phyloP scores from a whole-genome alignment of 768 basidiomycete genomes.

The Solioccasus polychromus region DNA sequence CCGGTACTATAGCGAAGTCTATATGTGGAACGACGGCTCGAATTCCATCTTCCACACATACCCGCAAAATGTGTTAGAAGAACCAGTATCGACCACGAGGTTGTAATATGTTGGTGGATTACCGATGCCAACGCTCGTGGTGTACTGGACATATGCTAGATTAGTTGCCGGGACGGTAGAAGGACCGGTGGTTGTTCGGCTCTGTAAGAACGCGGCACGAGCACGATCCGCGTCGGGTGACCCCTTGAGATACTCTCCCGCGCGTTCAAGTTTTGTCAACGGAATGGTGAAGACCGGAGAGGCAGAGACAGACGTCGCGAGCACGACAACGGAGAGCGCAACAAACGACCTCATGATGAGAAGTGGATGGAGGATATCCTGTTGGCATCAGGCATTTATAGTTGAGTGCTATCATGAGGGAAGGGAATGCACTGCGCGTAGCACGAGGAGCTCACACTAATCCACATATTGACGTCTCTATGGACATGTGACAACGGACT shows the following conservation, averaged over 20 bases:
- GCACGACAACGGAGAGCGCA: constrained; percentile 1
- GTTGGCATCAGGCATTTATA: constrained; percentile 4
- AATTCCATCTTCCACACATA: constrained; percentile 3
- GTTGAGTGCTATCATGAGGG: not conserved
- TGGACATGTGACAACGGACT: no score
- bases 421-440: not conserved
- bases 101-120: constrained; percentile 26
- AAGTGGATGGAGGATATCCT: not conserved
- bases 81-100: constrained; percentile 32
- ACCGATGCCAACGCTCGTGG: constrained; percentile 25
- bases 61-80: constrained; percentile 31
- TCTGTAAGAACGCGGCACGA: constrained; percentile 12
- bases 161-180: constrained; percentile 16
- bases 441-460: no score
- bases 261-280: constrained; percentile 11
- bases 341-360: constrained; percentile 13
- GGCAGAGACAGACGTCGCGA: constrained; percentile 9
- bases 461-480: no score
- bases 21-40: not conserved
- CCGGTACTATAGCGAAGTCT: constrained; percentile 15
- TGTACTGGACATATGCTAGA: constrained; percentile 16
- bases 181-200: not conserved
- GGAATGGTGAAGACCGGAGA: constrained; percentile 4
- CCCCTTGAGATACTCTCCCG: constrained; percentile 16
- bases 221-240: constrained; percentile 17